These are phyloP conservation scores for Kazachstania kunashirensis DNA, from an alignment of 805 yeast genomes.

Conservation along the genomic window DNA sequence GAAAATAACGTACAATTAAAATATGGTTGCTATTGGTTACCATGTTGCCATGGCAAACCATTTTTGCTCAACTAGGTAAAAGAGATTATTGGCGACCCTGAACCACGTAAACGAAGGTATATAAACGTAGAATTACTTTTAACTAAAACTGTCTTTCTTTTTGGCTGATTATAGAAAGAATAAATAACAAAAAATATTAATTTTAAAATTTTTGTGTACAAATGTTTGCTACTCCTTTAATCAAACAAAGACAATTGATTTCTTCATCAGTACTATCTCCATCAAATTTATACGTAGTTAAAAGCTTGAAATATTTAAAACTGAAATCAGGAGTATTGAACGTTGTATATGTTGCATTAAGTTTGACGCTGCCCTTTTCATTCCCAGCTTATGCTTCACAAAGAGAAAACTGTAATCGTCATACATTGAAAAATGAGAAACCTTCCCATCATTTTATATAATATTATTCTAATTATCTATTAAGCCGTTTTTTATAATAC, in stretches of 20 bases:
- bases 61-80: neutral
- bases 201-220: too few relatives aligned
- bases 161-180: too few relatives aligned
- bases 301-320: neutral
- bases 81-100: too few relatives aligned
- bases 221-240: neutral
- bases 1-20: too few relatives aligned
- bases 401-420: slow-evolving; percentile 1
- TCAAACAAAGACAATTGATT: neutral
- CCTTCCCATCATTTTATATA: too few relatives aligned
- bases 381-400: slow-evolving; percentile 22
- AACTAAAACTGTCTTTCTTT: too few relatives aligned
- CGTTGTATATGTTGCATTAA: slow-evolving; percentile 16
- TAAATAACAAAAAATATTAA: too few relatives aligned
- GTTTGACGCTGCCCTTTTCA: slow-evolving; percentile 23
- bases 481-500: too few relatives aligned
- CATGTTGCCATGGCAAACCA: slow-evolving; percentile 1
- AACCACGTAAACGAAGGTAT: too few relatives aligned
- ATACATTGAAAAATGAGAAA: too few relatives aligned
- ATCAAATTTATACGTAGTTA: neutral
- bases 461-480: too few relatives aligned
- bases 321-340: neutral
- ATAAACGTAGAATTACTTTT: too few relatives aligned
- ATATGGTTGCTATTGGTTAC: neutral
- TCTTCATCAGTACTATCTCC: neutral